Conservation (phyloP, 176 grass and related monocot species). For the Aegilops speltoides region DNA sequence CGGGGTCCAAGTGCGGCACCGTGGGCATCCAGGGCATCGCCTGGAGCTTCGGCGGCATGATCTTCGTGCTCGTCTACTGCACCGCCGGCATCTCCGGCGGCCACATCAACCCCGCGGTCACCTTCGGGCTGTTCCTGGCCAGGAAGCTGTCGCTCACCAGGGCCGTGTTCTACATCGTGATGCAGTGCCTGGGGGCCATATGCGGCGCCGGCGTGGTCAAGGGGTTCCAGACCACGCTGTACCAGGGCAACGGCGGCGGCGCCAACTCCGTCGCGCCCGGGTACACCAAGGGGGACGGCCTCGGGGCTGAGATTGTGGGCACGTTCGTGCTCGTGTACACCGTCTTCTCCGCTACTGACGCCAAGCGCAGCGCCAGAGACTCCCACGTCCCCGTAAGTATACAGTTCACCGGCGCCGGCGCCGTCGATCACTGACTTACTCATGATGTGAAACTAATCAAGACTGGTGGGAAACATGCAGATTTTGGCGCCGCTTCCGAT, state of each 20-base stretch:
- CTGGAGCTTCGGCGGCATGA: constrained; percentile 88
- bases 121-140: constrained; percentile 77
- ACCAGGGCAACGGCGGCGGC: constrained; percentile 58
- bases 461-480: constrained; percentile 5
- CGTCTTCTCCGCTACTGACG: constrained; percentile 86
- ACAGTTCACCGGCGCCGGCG: too few species aligned
- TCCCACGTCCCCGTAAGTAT: constrained; percentile 64
- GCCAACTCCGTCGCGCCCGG: constrained; percentile 56
- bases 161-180: constrained; percentile 76
- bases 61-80: constrained; percentile 96
- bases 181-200: constrained; percentile 88
- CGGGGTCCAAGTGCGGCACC: constrained; percentile 51
- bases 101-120: constrained; percentile 92
- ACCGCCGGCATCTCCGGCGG: constrained; percentile 89
- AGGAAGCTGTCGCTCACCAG: constrained; percentile 66
- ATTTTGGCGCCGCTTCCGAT: constrained; percentile 83
- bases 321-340: constrained; percentile 86
- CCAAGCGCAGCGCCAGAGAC: constrained; percentile 81
- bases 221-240: constrained; percentile 59
- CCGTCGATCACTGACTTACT: too few species aligned
- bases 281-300: constrained; percentile 73
- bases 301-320: constrained; percentile 78
- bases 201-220: constrained; percentile 83
- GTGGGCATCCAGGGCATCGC: constrained; percentile 93
- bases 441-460: too few species aligned